Base-by-base conservation (phyloP, 495 filamentous ascomycete species). In the Cryomyces antarcticus region DNA sequence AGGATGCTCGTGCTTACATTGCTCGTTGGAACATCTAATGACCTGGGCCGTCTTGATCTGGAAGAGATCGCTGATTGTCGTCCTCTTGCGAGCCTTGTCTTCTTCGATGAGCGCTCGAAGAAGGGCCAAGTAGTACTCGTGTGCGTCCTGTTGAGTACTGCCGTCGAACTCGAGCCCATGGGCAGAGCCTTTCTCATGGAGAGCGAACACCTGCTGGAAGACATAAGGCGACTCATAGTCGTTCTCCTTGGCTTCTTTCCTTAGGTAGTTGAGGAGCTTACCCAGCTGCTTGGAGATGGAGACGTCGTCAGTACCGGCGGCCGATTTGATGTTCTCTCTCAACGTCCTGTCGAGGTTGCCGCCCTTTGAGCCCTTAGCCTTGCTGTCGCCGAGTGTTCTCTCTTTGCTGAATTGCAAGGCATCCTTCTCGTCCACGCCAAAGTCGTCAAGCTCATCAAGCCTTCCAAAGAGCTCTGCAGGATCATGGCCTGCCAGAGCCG, bases 191-290 rank as follows among this genome's bases (percentile, higher is more conserved):
- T 24, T 24, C 17, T 24, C 17, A 9, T 39, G 28, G 41, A 38
- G 39, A 28, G 42, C 48, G 6, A 47, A 30, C 7, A 40, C 45
- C 5, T n/a, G 31, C 37, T 48, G 48, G 30, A 51, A 40, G 41
- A 47, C 3, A 17, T 28, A 48, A 5, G 45, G 41, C 0, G 40
- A 44, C 7, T 41, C 34, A 24, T 36, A n/a, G 36, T 37, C 17
- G 12, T 43, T 12, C 7, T 12, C 30, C 31, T 5, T 12, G 31
- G 31, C 31, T 13, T 9, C 10, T 9, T 37, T 9, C 17, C 17
- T 24, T 24, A 24, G 17, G 17, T 24, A 24, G 17, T 24, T 24
- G 17, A 24, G 17, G 17, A 24, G 17, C 17, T 24, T 24, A 2
- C 17, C 17, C 1, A 24, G 17, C 17, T 24, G 17, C 17, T 24